Evolutionary conservation across 352 stramenopile species (phyloP), one percentile per base, ranked within the genome.

Genomic region (Elongisporangium prolatum): DNA sequence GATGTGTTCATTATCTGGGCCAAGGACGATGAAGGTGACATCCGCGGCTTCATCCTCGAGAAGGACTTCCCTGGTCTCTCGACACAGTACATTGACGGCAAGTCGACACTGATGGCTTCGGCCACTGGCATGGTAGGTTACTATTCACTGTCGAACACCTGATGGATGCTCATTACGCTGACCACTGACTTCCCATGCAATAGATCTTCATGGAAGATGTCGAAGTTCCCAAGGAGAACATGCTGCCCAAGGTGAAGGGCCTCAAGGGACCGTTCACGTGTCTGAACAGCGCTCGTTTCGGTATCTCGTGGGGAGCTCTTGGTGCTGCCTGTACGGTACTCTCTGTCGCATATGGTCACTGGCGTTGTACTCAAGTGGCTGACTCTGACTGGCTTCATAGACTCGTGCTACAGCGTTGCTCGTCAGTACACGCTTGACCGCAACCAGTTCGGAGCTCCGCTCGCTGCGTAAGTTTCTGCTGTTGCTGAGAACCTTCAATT

Each of bases 1-100:
- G 96, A 99, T 62, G 81, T 99, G 8, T 98, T 98, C 69, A 75
- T 99, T 24, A 86, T 99, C 50, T 99, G 97, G 97, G 96, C 96
- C 28, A 96, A 97, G 54, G 92, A 98, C 55, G 93, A 98, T 56
- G 85, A 95, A 57, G 93, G 93, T 17, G 87, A 97, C 61, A 97
- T 98, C 54, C 77, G 89, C 50, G 96, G 97, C 40, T 99, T 98
- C 75, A 72, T 99, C 24, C 67, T 99, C 0, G 96, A 99, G 57
- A 97, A 97, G 83, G 94, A 90, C 61, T 98, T 95, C 56, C 80
- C 85, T 17, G 96, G 96, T 61, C 81, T 99, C 9, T 85, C 84
- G 18, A 91, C 96, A 16, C 89, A 95, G 50, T 97, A 97, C 64
- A 99, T 99, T 62, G 84, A 99, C 72, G 96, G 97, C 57, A 99